These are phyloP conservation scores for Grosmannia serpens DNA, from an alignment of 2,329 filamentous ascomycete species.

Conservation along the genomic window DNA sequence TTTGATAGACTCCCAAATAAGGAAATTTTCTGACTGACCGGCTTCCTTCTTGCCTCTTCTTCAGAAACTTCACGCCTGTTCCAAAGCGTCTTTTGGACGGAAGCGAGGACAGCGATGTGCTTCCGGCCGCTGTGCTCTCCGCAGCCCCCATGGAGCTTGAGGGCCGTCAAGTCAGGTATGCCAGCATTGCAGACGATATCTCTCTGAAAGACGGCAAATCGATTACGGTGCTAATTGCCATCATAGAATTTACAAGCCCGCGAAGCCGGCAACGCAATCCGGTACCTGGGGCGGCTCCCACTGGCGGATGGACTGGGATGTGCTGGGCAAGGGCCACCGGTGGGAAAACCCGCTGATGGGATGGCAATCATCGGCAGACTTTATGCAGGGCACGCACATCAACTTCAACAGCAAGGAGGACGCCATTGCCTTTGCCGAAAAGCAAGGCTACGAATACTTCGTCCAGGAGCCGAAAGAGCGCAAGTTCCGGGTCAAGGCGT, in stretches of 20 bases:
- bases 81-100: slow-evolving; percentile 85
- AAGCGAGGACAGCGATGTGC: slow-evolving; percentile 63
- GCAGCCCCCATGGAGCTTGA: slow-evolving; percentile 91
- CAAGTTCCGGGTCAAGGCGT: slow-evolving; percentile 80
- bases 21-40: neutral
- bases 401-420: slow-evolving; percentile 91
- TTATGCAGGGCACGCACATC: slow-evolving; percentile 87
- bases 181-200: neutral
- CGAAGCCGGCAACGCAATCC: slow-evolving; percentile 94
- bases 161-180: slow-evolving; percentile 83
- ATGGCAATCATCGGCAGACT: slow-evolving; percentile 92
- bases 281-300: slow-evolving; percentile 72
- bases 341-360: slow-evolving; percentile 99
- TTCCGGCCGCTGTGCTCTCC: slow-evolving; percentile 77
- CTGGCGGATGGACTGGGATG: slow-evolving; percentile 99
- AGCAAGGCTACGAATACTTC: slow-evolving; percentile 98
- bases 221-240: neutral
- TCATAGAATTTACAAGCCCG: slow-evolving; percentile 74
- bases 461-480: slow-evolving; percentile 93
- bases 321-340: slow-evolving; percentile 79
- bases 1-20: neutral
- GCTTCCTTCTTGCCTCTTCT: neutral
- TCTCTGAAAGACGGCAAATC: neutral
- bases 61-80: slow-evolving; percentile 78
- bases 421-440: slow-evolving; percentile 89